A percentile compares a stretch with the other conserved stretches of the same genome.
phyloP scores from a whole-genome alignment of 1,139 yeast genomes.

The Yamadazyma sp. region DNA sequence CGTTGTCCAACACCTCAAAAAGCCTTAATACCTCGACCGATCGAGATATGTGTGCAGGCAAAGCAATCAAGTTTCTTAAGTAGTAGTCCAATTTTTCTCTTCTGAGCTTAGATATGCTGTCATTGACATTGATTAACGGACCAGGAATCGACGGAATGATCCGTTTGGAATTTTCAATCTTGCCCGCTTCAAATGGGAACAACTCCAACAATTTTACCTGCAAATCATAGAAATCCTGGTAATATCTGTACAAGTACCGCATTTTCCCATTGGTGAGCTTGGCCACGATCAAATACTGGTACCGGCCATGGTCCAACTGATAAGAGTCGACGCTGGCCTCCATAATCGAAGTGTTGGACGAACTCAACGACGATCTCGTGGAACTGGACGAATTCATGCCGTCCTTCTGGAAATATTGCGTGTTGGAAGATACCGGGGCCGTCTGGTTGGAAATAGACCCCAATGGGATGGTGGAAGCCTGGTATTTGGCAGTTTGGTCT shows the following conservation, averaged over 20 bases:
- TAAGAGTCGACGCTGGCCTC: slow-evolving; percentile 80
- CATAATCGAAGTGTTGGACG: slow-evolving; percentile 37
- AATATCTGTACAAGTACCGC: slow-evolving; percentile 80
- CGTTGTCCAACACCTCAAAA: slow-evolving; percentile 68
- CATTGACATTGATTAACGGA: slow-evolving; percentile 90
- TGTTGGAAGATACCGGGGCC: slow-evolving; percentile 33
- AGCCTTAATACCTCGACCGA: slow-evolving; percentile 67
- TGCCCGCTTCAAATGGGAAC: slow-evolving; percentile 93
- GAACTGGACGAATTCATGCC: slow-evolving; percentile 15
- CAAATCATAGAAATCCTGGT: slow-evolving; percentile 94
- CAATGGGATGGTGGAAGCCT: slow-evolving; percentile 84
- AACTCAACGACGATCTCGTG: slow-evolving; percentile 35
- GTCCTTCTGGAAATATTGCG: slow-evolving; percentile 40
- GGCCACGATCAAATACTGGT: slow-evolving; percentile 81
- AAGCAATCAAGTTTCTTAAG: slow-evolving; percentile 66
- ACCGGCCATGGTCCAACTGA: slow-evolving; percentile 80
- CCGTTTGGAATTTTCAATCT: slow-evolving; percentile 68
- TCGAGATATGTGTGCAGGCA: slow-evolving; percentile 77
- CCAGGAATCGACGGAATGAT: slow-evolving; percentile 95
- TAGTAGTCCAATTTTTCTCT: slow-evolving; percentile 83
- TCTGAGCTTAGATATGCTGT: slow-evolving; percentile 80
- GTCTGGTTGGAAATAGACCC: slow-evolving; percentile 44
- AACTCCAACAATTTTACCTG: slow-evolving; percentile 81
- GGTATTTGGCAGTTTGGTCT: slow-evolving; percentile 83
- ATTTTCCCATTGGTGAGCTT: slow-evolving; percentile 65